Percentiles rank a stretch among this genome's conserved stretches.
Evolutionary conservation across 2,329 filamentous ascomycete genomes (phyloP).

Genomic region (Penicillium sp.): DNA sequence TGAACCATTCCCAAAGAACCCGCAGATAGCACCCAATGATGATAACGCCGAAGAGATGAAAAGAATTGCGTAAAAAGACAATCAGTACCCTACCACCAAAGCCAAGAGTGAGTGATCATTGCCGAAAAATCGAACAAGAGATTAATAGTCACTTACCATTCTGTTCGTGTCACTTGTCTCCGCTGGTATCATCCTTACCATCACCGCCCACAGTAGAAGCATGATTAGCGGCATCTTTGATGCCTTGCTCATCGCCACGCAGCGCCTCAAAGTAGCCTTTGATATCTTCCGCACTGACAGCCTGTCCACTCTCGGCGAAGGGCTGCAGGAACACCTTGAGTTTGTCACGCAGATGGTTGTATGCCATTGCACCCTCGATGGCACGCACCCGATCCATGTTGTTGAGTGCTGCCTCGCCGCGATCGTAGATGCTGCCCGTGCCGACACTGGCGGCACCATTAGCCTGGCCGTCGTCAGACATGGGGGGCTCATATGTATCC

Average conservation of each 20-base stretch:
- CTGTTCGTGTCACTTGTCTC: constrained; percentile 47
- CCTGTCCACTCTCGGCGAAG: constrained; percentile 85
- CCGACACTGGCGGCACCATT: constrained; percentile 54
- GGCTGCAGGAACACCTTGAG: constrained; percentile 93
- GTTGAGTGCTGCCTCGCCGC: constrained; percentile 86
- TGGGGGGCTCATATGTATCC: constrained; percentile 86
- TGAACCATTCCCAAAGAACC: background rate
- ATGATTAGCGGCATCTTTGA: constrained; percentile 61
- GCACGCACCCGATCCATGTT: constrained; percentile 90
- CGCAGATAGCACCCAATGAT: background rate
- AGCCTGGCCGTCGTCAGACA: constrained; percentile 66
- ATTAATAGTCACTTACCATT: constrained; percentile 40
- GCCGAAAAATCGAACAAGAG: background rate
- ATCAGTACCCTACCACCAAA: constrained; percentile 15
- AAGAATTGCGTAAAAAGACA: background rate
- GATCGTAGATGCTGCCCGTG: constrained; percentile 81
- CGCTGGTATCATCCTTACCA: constrained; percentile 28
- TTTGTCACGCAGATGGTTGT: constrained; percentile 93
- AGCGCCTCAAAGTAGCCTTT: constrained; percentile 95
- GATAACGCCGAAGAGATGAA: background rate
- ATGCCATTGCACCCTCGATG: constrained; percentile 97
- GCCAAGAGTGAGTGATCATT: background rate
- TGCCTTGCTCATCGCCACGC: constrained; percentile 78
- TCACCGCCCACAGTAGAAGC: constrained; percentile 43
- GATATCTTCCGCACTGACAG: constrained; percentile 91